A percentile compares a stretch with the other conserved stretches of the same genome.
phyloP scores from a whole-genome alignment of 768 basidiomycete genomes.

The Lenzites betulinus region DNA sequence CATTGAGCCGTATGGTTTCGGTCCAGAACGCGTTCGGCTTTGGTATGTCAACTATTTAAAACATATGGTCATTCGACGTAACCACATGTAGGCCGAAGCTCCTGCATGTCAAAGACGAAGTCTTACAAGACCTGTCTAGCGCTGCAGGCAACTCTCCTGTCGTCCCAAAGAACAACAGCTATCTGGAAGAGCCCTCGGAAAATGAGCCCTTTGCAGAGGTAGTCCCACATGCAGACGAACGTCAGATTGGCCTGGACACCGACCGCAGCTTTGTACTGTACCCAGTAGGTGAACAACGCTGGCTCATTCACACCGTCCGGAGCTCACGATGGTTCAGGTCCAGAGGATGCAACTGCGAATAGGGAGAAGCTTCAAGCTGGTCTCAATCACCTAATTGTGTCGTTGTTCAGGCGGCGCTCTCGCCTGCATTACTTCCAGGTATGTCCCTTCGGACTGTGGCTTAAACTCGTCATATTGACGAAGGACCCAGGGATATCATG shows the following conservation, averaged over 20 bases:
- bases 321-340: not conserved
- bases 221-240: slow-evolving; percentile 68
- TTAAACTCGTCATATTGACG: not conserved
- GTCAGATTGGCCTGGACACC: slow-evolving; percentile 86
- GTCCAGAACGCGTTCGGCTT: slow-evolving; percentile 50
- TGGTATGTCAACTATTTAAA: slow-evolving; percentile 49
- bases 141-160: not conserved
- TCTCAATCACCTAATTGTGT: slow-evolving; percentile 72
- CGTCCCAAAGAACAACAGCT: not conserved
- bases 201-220: not conserved
- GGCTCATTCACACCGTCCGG: not conserved
- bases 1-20: slow-evolving; percentile 65
- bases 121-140: not conserved
- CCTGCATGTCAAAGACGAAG: slow-evolving; percentile 35
- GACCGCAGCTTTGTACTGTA: slow-evolving; percentile 93
- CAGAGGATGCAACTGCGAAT: slow-evolving; percentile 35
- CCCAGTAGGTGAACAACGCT: slow-evolving; percentile 67
- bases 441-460: slow-evolving; percentile 5
- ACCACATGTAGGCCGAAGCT: slow-evolving; percentile 39
- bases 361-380: slow-evolving; percentile 58
- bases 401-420: slow-evolving; percentile 71
- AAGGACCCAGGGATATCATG: slow-evolving; percentile 77
- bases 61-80: slow-evolving; percentile 15
- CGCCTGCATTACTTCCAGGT: slow-evolving; percentile 86
- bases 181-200: not conserved